A percentile compares a stretch with the other conserved stretches of the same genome.
These are phyloP conservation scores for Yamadazyma buinensis DNA, from an alignment of 1,139 yeast genomes.

Conservation along the genomic window DNA sequence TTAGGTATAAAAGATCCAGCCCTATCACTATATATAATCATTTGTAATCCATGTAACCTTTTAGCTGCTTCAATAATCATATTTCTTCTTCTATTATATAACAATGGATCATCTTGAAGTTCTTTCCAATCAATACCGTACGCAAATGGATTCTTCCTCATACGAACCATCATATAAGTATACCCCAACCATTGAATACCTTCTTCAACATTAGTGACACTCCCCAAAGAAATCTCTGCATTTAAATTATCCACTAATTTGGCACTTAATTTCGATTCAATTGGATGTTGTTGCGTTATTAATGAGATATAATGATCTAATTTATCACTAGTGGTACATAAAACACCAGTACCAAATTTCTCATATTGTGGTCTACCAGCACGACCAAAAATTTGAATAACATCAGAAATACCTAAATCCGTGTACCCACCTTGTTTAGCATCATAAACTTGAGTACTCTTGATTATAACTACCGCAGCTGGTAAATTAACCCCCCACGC, in stretches of 20 bases:
- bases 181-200: slow-evolving; percentile 97
- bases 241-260: slow-evolving; percentile 87
- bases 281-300: slow-evolving; percentile 93
- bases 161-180: slow-evolving; percentile 89
- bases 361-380: slow-evolving; percentile 99
- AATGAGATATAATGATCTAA: slow-evolving; percentile 84
- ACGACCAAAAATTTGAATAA: slow-evolving; percentile 96
- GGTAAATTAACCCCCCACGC: slow-evolving; percentile 99
- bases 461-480: slow-evolving; percentile 94
- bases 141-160: slow-evolving; percentile 90
- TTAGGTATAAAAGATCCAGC: slow-evolving; percentile 79
- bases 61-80: slow-evolving; percentile 80
- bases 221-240: slow-evolving; percentile 94
- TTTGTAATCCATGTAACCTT: slow-evolving; percentile 76
- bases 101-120: slow-evolving; percentile 73
- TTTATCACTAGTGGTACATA: slow-evolving; percentile 78
- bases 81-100: slow-evolving; percentile 68
- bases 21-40: slow-evolving; percentile 88
- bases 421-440: slow-evolving; percentile 92
- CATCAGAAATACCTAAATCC: slow-evolving; percentile 94
- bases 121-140: slow-evolving; percentile 94
- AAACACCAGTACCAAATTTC: slow-evolving; percentile 84
- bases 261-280: slow-evolving; percentile 76
- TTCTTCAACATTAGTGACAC: slow-evolving; percentile 91
- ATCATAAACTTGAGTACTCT: slow-evolving; percentile 95